These are phyloP conservation scores for Cordyceps cicadae DNA, from an alignment of 2,329 filamentous ascomycete genomes.

Conservation along the genomic window DNA sequence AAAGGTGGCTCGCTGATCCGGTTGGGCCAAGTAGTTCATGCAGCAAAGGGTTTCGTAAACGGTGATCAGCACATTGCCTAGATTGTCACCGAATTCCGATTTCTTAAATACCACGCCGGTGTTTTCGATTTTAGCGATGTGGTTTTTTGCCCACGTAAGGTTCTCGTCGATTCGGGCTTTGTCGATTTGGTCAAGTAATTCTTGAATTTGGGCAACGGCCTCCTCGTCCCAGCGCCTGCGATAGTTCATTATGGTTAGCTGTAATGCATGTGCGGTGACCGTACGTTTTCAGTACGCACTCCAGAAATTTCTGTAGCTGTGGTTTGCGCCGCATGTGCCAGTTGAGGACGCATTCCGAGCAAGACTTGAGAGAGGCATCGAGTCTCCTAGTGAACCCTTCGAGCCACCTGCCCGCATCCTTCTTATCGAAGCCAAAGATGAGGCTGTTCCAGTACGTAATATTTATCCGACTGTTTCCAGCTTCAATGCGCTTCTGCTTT, in stretches of 20 bases:
- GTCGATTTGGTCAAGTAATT: slow-evolving; percentile 52
- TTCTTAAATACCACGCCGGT: slow-evolving; percentile 39
- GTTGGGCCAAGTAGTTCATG: slow-evolving; percentile 60
- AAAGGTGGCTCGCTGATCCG: slow-evolving; percentile 51
- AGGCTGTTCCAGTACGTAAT: slow-evolving; percentile 60
- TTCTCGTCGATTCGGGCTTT: slow-evolving; percentile 53
- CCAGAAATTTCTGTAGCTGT: slow-evolving; percentile 54
- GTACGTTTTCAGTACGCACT: slow-evolving; percentile 34
- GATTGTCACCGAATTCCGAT: slow-evolving; percentile 36
- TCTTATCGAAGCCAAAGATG: slow-evolving; percentile 58
- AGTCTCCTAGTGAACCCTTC: slow-evolving; percentile 50
- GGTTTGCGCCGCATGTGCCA: slow-evolving; percentile 63
- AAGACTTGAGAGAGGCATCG: slow-evolving; percentile 51
- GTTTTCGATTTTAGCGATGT: slow-evolving; percentile 44
- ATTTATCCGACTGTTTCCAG: slow-evolving; percentile 48
- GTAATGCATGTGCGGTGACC: slow-evolving; percentile 12
- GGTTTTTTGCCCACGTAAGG: slow-evolving; percentile 46
- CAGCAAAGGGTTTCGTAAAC: slow-evolving; percentile 87
- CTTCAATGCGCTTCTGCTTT: slow-evolving; percentile 45
- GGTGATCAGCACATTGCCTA: slow-evolving; percentile 60
- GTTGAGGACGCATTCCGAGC: slow-evolving; percentile 62
- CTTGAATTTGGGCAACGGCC: slow-evolving; percentile 42
- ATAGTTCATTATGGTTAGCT: slow-evolving; percentile 6
- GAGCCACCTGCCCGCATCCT: slow-evolving; percentile 51
- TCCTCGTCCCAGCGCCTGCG: slow-evolving; percentile 40